Percentiles rank a stretch among this genome's conserved stretches.
Conservation (phyloP, 225 moss, liverwort and hornwort genomes). For the Asterella californica region DNA sequence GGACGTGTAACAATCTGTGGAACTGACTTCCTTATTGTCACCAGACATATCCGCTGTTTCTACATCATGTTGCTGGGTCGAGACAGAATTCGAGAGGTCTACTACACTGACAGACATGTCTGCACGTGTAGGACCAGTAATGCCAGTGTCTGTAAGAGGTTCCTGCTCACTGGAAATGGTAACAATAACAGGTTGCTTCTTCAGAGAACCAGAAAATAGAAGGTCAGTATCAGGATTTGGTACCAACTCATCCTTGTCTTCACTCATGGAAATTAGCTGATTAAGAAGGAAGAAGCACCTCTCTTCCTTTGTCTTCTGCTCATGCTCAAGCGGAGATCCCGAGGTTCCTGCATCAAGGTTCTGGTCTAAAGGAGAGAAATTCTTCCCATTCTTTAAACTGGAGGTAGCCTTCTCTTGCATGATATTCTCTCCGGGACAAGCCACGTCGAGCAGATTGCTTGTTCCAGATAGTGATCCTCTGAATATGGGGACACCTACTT, state of each 20-base stretch:
- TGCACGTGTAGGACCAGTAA: background rate
- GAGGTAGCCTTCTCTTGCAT: background rate
- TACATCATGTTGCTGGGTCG: background rate
- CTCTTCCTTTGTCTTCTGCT: background rate
- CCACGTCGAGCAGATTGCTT: background rate
- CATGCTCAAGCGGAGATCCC: background rate
- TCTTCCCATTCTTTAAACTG: background rate
- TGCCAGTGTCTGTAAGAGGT: background rate
- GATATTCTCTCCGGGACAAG: background rate
- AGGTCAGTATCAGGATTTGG: background rate
- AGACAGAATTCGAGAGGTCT: constrained; percentile 22
- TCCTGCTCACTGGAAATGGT: background rate
- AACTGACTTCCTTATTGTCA: constrained; percentile 11
- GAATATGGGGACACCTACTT: background rate
- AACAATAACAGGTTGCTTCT: background rate
- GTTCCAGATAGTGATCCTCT: background rate
- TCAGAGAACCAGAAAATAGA: background rate
- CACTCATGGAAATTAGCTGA: background rate
- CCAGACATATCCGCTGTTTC: background rate
- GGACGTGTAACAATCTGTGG: constrained; percentile 2
- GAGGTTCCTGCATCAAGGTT: background rate
- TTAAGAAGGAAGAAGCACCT: constrained; percentile 8
- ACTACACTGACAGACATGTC: background rate
- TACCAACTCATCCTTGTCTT: background rate
- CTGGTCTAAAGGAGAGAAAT: background rate